phyloP scores from a whole-genome alignment of 805 yeast genomes.

The Hanseniaspora occidentalis region DNA sequence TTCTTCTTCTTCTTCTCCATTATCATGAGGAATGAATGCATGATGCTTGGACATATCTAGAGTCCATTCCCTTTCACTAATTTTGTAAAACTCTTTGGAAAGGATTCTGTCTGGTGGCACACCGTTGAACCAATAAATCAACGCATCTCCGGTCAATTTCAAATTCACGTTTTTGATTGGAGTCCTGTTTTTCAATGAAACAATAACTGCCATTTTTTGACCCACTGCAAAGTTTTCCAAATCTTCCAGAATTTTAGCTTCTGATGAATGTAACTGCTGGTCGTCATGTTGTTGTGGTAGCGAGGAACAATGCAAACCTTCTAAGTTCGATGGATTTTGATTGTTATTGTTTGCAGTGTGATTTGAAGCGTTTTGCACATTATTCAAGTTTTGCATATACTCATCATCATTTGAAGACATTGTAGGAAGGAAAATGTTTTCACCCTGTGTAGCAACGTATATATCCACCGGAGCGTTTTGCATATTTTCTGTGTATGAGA shows the following conservation, averaged over 20 bases:
- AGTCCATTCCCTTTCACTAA: slow-evolving; percentile 39
- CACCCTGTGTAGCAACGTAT: slow-evolving; percentile 24
- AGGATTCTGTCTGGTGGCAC: slow-evolving; percentile 35
- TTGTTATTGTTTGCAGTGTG: slow-evolving; percentile 3
- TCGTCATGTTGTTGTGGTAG: neutral
- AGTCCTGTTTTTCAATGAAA: slow-evolving; percentile 32
- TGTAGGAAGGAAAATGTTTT: slow-evolving; percentile 24
- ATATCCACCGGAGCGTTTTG: slow-evolving; percentile 8
- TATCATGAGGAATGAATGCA: neutral
- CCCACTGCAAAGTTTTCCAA: slow-evolving; percentile 31
- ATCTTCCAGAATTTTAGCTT: slow-evolving; percentile 27
- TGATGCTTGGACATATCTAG: slow-evolving; percentile 11
- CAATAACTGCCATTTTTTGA: slow-evolving; percentile 39
- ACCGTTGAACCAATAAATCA: slow-evolving; percentile 41
- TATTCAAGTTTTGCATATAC: slow-evolving; percentile 17
- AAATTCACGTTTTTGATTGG: slow-evolving; percentile 27
- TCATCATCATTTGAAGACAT: slow-evolving; percentile 19
- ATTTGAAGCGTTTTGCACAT: slow-evolving; percentile 9
- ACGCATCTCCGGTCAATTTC: slow-evolving; percentile 31
- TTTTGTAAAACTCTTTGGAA: slow-evolving; percentile 34
- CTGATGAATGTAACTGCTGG: slow-evolving; percentile 6
- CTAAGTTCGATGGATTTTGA: too few relatives aligned
- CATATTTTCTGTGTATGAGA: slow-evolving; percentile 6
- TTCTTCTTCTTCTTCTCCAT: neutral
- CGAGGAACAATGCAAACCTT: too few relatives aligned